Conservation (phyloP, 345 rosid genomes). For the Adansonia digitata region DNA sequence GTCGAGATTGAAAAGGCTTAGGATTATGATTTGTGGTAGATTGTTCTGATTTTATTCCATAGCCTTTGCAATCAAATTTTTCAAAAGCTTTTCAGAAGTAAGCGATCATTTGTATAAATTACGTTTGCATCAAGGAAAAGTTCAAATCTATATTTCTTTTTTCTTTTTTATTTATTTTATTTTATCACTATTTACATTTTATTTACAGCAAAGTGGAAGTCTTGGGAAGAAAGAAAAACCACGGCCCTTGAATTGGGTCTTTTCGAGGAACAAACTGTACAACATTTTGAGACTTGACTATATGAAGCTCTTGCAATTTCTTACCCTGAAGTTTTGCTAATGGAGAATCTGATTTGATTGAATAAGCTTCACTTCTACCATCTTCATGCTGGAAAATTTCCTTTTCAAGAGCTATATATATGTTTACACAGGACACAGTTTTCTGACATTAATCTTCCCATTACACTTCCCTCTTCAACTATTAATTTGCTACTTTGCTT, state of each 20-base stretch:
- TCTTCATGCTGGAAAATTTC: neutral
- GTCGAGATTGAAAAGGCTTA: constrained; percentile 30
- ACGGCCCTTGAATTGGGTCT: neutral
- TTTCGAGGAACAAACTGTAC: neutral
- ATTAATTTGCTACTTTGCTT: constrained; percentile 47
- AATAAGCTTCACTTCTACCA: neutral
- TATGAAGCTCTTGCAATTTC: neutral
- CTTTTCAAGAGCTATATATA: constrained; percentile 17
- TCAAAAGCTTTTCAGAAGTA: too few species aligned
- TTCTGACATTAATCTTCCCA: constrained; percentile 43
- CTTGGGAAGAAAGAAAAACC: neutral
- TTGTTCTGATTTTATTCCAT: constrained; percentile 13
- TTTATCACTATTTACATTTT: neutral
- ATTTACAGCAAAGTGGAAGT: neutral
- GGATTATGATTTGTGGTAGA: constrained; percentile 44
- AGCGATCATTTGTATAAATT: neutral
- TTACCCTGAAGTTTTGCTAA: neutral
- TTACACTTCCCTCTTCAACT: constrained; percentile 61
- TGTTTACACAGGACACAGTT: constrained; percentile 51
- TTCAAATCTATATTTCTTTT: neutral
- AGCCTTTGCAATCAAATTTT: neutral
- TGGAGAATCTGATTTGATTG: neutral
- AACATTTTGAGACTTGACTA: neutral
- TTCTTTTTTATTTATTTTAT: neutral
- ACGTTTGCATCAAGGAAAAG: neutral